Evolutionary conservation across 495 filamentous ascomycete species (phyloP).

Genomic region (Aspergillus egyptiacus): DNA sequence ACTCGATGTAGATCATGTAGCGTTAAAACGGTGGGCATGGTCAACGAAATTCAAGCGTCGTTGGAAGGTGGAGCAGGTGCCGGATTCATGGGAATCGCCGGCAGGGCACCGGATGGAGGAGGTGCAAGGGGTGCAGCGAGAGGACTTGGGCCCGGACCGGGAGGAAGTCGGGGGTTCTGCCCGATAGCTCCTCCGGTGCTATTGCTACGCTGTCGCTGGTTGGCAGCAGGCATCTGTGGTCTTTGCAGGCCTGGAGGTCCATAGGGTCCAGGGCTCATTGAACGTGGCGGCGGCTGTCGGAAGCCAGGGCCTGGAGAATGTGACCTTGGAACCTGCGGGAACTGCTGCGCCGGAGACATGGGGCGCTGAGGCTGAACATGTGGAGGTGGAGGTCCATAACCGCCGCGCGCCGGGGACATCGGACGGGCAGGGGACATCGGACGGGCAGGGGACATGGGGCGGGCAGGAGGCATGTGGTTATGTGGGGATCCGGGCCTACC

Average conservation of each 20-base stretch:
- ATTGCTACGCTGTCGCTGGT: conserved; percentile 44
- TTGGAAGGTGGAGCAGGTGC: conserved; percentile 6
- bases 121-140: conserved; percentile 33
- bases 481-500: conserved; percentile 39
- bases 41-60: neutral
- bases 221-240: conserved; percentile 35
- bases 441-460: conserved; percentile 32
- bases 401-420: conserved; percentile 30
- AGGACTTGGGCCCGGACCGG: conserved; percentile 55
- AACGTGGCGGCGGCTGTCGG: conserved; percentile 34
- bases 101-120: conserved; percentile 31
- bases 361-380: conserved; percentile 3
- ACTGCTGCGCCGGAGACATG: conserved; percentile 15
- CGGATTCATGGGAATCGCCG: conserved; percentile 21
- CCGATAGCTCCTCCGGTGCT: conserved; percentile 43
- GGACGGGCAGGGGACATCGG: conserved; percentile 21
- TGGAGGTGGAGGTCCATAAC: conserved; percentile 5
- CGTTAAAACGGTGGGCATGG: neutral
- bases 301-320: conserved; percentile 33
- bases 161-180: conserved; percentile 36
- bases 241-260: conserved; percentile 39
- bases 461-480: conserved; percentile 31
- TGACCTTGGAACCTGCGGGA: conserved; percentile 39
- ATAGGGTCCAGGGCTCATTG: conserved; percentile 51
- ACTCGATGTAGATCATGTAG: too few relatives aligned